Conservation (phyloP, 495 filamentous ascomycete species). For the Cryomyces antarcticus region DNA sequence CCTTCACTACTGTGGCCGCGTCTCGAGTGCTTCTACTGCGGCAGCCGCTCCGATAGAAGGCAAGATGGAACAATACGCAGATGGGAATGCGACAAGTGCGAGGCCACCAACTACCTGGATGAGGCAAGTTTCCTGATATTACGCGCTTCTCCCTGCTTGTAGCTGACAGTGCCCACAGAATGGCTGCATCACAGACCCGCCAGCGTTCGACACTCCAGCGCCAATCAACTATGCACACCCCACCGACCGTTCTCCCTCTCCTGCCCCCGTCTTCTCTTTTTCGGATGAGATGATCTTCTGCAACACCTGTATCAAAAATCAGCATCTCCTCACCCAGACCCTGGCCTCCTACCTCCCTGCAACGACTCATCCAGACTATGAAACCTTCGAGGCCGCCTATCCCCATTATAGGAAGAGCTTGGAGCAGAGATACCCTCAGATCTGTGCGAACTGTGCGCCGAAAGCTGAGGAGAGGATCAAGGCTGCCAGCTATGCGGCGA, state of each 20-base stretch:
- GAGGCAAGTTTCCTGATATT: constrained; percentile 21
- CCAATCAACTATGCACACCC: constrained; percentile 16
- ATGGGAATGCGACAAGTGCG: constrained; percentile 42
- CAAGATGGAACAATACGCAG: background rate
- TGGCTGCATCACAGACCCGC: constrained; percentile 74
- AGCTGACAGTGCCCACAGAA: constrained; percentile 26
- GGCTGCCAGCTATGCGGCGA: constrained; percentile 52
- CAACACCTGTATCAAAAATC: constrained; percentile 58
- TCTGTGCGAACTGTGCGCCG: constrained; percentile 58
- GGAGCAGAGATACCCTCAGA: constrained; percentile 63
- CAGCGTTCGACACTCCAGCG: constrained; percentile 28
- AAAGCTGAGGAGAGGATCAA: constrained; percentile 41
- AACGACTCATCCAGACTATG: constrained; percentile 41
- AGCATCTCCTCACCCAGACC: constrained; percentile 45
- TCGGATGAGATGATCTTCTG: constrained; percentile 46
- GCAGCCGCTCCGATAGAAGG: background rate
- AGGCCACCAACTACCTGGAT: constrained; percentile 68
- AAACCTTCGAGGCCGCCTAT: constrained; percentile 33
- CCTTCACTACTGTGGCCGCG: background rate
- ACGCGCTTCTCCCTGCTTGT: background rate
- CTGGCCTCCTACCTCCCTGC: constrained; percentile 53
- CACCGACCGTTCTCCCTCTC: constrained; percentile 13
- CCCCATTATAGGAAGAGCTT: constrained; percentile 39
- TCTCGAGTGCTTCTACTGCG: background rate
- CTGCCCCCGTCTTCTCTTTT: constrained; percentile 13